Evolutionary conservation across 345 rosid species (phyloP).

Genomic region (Rhizophora mangle): DNA sequence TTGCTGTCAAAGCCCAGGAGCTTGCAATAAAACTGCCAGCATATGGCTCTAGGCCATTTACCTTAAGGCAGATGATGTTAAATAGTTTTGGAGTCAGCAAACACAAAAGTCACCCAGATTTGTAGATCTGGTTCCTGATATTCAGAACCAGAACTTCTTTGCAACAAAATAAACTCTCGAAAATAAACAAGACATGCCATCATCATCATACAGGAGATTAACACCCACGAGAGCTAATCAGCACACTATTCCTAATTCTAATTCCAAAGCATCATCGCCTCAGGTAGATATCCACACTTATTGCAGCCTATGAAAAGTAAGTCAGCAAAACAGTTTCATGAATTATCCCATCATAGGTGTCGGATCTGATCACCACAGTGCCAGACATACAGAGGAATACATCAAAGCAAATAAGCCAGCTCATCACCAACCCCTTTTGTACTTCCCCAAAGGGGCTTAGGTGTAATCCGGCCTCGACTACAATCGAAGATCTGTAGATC

Average conservation of each 20-base stretch:
- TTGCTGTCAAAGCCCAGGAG: constrained; percentile 26
- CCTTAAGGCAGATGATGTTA: constrained; percentile 23
- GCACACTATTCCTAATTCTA: no score
- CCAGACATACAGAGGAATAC: constrained; percentile 1
- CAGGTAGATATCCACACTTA: neutral
- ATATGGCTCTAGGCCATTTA: constrained; percentile 29
- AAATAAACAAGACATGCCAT: no score
- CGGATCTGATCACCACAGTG: neutral
- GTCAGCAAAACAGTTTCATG: neutral
- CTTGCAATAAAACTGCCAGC: constrained; percentile 15
- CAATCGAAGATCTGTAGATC: constrained; percentile 21
- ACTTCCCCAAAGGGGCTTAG: neutral
- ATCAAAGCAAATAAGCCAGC: constrained; percentile 3
- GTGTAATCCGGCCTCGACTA: neutral
- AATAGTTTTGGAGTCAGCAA: constrained; percentile 25
- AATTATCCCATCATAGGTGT: neutral
- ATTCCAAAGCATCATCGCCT: neutral
- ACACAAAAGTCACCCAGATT: constrained; percentile 13
- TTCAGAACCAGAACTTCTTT: no score
- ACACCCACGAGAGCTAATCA: no score
- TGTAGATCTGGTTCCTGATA: no score
- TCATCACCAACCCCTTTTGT: neutral
- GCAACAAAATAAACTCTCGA: no score
- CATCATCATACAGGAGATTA: no score
- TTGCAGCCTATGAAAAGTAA: neutral